Conservation (phyloP, 176 grass and related monocot species). For the Lolium rigidum region DNA sequence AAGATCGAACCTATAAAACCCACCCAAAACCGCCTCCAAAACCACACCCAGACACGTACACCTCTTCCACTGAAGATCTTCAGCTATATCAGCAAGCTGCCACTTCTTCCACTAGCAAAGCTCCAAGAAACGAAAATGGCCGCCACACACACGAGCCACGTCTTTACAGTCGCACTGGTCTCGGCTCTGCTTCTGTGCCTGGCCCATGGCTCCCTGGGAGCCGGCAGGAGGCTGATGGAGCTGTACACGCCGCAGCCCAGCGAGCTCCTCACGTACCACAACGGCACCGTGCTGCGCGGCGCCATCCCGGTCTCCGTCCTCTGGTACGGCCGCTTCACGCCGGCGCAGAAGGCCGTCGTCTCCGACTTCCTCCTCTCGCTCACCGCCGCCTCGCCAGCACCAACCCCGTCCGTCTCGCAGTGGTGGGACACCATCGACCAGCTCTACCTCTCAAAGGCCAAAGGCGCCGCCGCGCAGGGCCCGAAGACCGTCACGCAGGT, state of each 20-base stretch:
- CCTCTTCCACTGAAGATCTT: background rate
- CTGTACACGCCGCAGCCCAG: slow-evolving; percentile 49
- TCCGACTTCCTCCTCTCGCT: slow-evolving; percentile 76
- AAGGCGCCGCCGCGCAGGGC: background rate
- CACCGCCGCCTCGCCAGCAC: slow-evolving; percentile 33
- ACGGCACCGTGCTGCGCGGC: slow-evolving; percentile 71
- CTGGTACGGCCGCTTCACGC: slow-evolving; percentile 78
- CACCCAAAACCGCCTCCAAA: background rate
- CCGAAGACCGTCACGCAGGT: slow-evolving; percentile 45
- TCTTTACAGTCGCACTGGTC: background rate
- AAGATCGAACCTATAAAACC: slow-evolving; percentile 43
- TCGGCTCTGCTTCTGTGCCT: slow-evolving; percentile 42
- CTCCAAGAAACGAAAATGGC: slow-evolving; percentile 47
- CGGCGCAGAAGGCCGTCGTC: slow-evolving; percentile 72
- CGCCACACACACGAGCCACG: background rate
- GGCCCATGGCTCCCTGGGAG: slow-evolving; percentile 26
- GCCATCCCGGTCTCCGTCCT: slow-evolving; percentile 61
- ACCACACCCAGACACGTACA: slow-evolving; percentile 35
- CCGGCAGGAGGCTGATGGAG: slow-evolving; percentile 53
- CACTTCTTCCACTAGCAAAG: background rate
- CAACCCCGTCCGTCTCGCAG: slow-evolving; percentile 64
- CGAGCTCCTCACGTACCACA: slow-evolving; percentile 67
- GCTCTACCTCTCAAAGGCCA: slow-evolving; percentile 71
- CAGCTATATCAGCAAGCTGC: background rate
- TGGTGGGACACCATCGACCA: slow-evolving; percentile 77